Conservation (phyloP, 371 early-diverging fungal genomes). For the Actinomortierella wolfii region DNA sequence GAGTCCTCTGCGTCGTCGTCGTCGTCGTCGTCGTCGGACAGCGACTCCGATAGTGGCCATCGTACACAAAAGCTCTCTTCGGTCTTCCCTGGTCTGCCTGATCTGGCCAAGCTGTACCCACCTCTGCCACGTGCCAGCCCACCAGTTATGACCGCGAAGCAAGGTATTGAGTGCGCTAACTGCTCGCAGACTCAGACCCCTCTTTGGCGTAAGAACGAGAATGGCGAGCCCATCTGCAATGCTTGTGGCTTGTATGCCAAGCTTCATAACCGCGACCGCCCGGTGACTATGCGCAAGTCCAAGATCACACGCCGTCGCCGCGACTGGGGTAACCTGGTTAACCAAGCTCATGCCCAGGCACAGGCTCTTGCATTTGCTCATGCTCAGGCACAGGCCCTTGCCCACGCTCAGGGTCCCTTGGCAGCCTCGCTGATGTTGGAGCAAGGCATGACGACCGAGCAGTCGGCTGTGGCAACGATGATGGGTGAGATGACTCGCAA, state of each 20-base stretch:
- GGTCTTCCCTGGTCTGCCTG: constrained; percentile 21
- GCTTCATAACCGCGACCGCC: constrained; percentile 69
- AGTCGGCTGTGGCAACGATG: constrained; percentile 21
- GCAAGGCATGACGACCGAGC: background rate
- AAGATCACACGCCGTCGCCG: constrained; percentile 66
- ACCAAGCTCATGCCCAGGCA: constrained; percentile 40
- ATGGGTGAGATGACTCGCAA: constrained; percentile 24
- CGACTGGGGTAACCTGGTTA: constrained; percentile 51
- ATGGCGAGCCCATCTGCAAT: constrained; percentile 83
- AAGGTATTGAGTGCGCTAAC: constrained; percentile 65
- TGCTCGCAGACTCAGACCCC: constrained; percentile 86
- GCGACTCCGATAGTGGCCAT: constrained; percentile 30
- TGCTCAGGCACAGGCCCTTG: constrained; percentile 39
- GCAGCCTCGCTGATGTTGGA: constrained; percentile 15
- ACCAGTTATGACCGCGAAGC: constrained; percentile 43
- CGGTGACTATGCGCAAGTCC: constrained; percentile 61
- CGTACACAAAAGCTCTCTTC: background rate
- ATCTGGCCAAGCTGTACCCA: constrained; percentile 43
- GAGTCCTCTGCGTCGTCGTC: constrained; percentile 14
- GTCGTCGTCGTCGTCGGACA: constrained; percentile 29
- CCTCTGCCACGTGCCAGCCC: constrained; percentile 27
- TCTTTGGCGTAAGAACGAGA: constrained; percentile 81
- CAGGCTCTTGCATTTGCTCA: constrained; percentile 37
- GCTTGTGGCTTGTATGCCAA: constrained; percentile 87
- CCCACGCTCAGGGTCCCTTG: constrained; percentile 19